phyloP scores from a whole-genome alignment of 1,284 basidiomycete genomes.

The Melanopsichium pennsylvanicum region DNA sequence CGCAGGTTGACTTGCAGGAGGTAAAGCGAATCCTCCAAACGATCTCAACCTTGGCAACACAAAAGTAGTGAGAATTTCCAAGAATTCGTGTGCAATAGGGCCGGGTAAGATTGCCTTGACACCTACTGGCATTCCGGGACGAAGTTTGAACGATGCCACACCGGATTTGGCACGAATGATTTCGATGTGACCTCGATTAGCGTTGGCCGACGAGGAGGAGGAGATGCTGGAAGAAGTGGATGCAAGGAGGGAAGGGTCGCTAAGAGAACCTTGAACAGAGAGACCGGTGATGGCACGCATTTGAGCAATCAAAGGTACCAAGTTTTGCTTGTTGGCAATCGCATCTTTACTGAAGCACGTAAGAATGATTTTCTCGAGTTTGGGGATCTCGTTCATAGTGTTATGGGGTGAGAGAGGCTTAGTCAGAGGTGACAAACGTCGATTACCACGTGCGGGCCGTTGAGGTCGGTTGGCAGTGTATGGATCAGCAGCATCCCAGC shows the following conservation, averaged over 20 bases:
- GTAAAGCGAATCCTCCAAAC: constrained; percentile 81
- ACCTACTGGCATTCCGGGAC: constrained; percentile 82
- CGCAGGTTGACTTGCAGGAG: constrained; percentile 68
- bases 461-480: constrained; percentile 79
- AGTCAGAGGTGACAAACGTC: constrained; percentile 49
- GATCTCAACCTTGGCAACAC: constrained; percentile 91
- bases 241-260: constrained; percentile 41
- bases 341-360: constrained; percentile 67
- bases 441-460: constrained; percentile 74
- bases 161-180: constrained; percentile 80
- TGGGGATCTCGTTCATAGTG: constrained; percentile 67
- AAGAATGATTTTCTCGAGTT: constrained; percentile 79
- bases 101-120: constrained; percentile 89
- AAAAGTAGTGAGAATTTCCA: constrained; percentile 87
- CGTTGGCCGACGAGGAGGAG: not conserved
- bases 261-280: constrained; percentile 67
- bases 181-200: constrained; percentile 70
- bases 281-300: constrained; percentile 88
- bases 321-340: constrained; percentile 75
- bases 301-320: constrained; percentile 86
- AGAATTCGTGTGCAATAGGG: constrained; percentile 90
- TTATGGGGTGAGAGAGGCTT: constrained; percentile 40
- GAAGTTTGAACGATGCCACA: constrained; percentile 83
- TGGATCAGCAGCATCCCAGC: constrained; percentile 79
- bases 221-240: no score